These are phyloP conservation scores for Talaromyces piceae DNA, from an alignment of 2,329 filamentous ascomycete species.

Conservation along the genomic window DNA sequence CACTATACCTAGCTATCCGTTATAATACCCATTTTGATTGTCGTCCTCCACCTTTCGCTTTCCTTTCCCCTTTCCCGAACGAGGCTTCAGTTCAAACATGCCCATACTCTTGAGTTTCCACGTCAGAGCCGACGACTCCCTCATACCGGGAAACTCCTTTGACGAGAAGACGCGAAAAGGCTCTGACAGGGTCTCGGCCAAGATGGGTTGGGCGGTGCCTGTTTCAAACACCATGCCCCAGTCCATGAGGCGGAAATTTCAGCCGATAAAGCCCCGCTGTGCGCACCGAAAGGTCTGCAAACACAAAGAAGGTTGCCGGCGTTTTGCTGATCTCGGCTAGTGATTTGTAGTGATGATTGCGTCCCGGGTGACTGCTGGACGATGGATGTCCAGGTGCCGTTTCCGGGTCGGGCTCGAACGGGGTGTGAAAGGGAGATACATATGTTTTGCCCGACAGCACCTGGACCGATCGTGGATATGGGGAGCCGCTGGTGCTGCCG, in stretches of 20 bases:
- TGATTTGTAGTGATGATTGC: not conserved
- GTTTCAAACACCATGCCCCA: constrained; percentile 28
- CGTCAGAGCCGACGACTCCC: constrained; percentile 31
- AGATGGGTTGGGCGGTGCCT: constrained; percentile 29
- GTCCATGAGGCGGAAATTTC: constrained; percentile 40
- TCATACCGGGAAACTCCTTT: constrained; percentile 40
- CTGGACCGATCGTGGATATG: constrained; percentile 17
- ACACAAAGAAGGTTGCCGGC: constrained; percentile 41
- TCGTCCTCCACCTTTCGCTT: constrained; percentile 14
- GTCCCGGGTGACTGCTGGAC: not conserved
- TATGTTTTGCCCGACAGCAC: constrained; percentile 33
- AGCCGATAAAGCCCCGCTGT: constrained; percentile 39
- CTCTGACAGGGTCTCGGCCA: constrained; percentile 34
- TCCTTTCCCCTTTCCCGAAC: constrained; percentile 30
- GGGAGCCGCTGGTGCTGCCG: not conserved
- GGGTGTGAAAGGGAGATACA: constrained; percentile 37
- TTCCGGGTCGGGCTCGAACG: constrained; percentile 36
- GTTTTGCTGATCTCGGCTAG: constrained; percentile 9
- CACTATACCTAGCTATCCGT: not conserved
- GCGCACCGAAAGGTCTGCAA: constrained; percentile 41
- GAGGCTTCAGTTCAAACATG: constrained; percentile 34
- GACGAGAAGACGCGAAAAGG: constrained; percentile 36
- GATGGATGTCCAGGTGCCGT: constrained; percentile 34
- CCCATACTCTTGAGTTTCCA: constrained; percentile 35
- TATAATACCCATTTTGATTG: not conserved